A percentile compares a stretch with the other conserved stretches of the same genome.
phyloP scores from a whole-genome alignment of 1,284 basidiomycete genomes.

The Cryptococcus sp. region DNA sequence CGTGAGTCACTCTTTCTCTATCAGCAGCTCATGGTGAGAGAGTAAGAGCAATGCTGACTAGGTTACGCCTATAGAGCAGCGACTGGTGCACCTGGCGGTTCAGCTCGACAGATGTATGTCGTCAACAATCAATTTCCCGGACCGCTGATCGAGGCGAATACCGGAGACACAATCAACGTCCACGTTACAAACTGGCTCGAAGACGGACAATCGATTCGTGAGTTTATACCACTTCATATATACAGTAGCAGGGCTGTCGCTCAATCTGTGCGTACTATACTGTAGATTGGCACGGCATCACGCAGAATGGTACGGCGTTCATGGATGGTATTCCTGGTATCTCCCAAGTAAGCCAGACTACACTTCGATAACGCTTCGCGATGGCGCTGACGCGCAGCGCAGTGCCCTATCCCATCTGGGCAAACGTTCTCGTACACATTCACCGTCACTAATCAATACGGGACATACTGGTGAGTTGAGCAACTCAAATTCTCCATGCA shows the following conservation, averaged over 20 bases:
- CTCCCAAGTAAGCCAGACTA: constrained; percentile 25
- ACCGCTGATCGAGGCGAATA: constrained; percentile 40
- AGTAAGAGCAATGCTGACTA: neutral
- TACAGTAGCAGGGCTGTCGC: neutral
- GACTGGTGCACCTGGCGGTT: constrained; percentile 25
- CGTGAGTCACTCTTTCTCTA: constrained; percentile 6
- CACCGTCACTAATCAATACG: constrained; percentile 30
- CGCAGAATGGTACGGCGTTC: constrained; percentile 27
- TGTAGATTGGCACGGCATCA: constrained; percentile 43
- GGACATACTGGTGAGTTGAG: constrained; percentile 31
- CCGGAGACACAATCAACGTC: constrained; percentile 37
- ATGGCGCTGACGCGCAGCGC: neutral
- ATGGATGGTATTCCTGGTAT: constrained; percentile 43
- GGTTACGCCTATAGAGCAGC: constrained; percentile 1
- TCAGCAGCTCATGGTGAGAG: neutral
- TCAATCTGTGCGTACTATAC: neutral
- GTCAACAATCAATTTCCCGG: constrained; percentile 32
- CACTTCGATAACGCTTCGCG: neutral
- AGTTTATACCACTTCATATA: neutral
- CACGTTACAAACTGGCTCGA: constrained; percentile 36
- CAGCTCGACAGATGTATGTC: constrained; percentile 23
- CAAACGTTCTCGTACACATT: constrained; percentile 57
- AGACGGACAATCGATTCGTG: constrained; percentile 30
- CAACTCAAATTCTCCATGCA: too few species aligned
- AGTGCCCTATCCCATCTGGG: constrained; percentile 59